phyloP scores from a whole-genome alignment of 805 yeast species.

The Ogataea nitratoaversa region DNA sequence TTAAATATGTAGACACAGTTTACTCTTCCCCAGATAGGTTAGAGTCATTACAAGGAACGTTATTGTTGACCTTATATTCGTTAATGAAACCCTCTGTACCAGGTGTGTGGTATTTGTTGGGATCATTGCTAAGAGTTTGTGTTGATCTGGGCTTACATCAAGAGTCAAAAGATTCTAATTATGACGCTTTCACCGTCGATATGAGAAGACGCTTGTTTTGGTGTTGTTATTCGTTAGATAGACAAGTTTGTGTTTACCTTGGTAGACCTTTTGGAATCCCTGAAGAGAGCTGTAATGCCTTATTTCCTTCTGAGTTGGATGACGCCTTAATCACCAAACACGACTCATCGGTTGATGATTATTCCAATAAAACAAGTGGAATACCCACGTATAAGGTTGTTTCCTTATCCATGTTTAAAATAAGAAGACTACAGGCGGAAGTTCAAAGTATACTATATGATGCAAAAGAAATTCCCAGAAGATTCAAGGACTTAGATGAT shows the following conservation, averaged over 20 bases:
- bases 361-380: constrained; percentile 33
- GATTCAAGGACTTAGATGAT: constrained; percentile 44
- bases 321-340: constrained; percentile 53
- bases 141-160: constrained; percentile 83
- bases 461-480: constrained; percentile 64
- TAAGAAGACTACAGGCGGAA: constrained; percentile 74
- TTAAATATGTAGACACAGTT: constrained; percentile 52
- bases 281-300: constrained; percentile 68
- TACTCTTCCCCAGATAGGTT: constrained; percentile 56
- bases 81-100: constrained; percentile 87
- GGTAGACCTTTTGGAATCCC: constrained; percentile 90
- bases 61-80: constrained; percentile 66
- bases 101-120: constrained; percentile 89
- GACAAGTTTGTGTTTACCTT: constrained; percentile 81
- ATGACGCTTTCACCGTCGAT: constrained; percentile 59
- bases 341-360: constrained; percentile 31
- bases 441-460: constrained; percentile 72
- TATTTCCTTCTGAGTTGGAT: constrained; percentile 70
- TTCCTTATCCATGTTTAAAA: constrained; percentile 60
- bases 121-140: constrained; percentile 72
- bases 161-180: constrained; percentile 39
- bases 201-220: constrained; percentile 75
- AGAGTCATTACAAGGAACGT: constrained; percentile 68
- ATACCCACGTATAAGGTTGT: constrained; percentile 59
- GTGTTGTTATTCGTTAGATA: constrained; percentile 83